phyloP scores from a whole-genome alignment of 495 filamentous ascomycete species.

The Oidiodendron maius region DNA sequence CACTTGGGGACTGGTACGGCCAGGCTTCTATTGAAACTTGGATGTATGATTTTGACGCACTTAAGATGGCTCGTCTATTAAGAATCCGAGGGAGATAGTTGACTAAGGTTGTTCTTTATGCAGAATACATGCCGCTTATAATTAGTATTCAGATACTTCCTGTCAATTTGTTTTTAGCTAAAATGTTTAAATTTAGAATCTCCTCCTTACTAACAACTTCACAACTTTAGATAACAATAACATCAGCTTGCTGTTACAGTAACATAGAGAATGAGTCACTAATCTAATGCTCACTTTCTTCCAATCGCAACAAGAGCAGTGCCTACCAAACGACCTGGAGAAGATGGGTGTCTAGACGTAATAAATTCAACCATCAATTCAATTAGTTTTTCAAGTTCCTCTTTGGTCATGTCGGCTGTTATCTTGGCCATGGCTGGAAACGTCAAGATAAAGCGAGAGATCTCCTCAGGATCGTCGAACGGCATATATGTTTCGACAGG shows the following conservation, averaged over 20 bases:
- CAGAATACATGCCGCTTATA: too few relatives aligned
- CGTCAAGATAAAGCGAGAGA: constrained; percentile 1
- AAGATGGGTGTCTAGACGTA: background rate
- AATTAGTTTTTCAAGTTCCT: background rate
- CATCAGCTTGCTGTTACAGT: too few relatives aligned
- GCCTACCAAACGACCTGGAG: constrained; percentile 1
- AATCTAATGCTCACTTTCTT: too few relatives aligned
- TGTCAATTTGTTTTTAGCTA: too few relatives aligned
- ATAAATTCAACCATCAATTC: constrained; percentile 3
- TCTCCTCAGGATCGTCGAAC: background rate
- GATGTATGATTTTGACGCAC: constrained; percentile 1
- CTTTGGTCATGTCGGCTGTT: background rate
- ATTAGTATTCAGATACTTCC: too few relatives aligned
- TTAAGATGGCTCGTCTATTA: constrained; percentile 3
- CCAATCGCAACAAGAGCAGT: constrained; percentile 4
- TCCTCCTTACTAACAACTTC: too few relatives aligned
- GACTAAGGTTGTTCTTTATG: too few relatives aligned
- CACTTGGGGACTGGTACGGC: background rate
- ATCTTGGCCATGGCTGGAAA: background rate
- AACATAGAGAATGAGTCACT: too few relatives aligned
- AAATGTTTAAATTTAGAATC: too few relatives aligned
- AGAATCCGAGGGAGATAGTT: background rate
- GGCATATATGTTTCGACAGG: background rate
- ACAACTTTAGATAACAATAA: too few relatives aligned
- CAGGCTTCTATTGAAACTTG: background rate